These are phyloP conservation scores for Sporothrix inflata DNA, from an alignment of 2,329 filamentous ascomycete genomes.

Conservation along the genomic window DNA sequence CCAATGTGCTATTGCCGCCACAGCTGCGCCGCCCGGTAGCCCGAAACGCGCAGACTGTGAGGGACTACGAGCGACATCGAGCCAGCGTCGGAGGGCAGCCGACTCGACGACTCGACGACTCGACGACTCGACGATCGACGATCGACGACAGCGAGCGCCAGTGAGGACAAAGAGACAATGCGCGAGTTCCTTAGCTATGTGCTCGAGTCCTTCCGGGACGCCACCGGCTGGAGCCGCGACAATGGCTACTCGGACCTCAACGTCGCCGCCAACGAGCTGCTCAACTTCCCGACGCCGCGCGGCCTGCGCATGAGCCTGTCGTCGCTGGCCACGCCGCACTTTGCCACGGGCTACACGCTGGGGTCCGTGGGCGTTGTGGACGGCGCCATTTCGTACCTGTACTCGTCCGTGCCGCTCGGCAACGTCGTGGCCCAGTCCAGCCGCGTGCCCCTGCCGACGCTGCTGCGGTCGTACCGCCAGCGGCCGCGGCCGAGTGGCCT, in stretches of 20 bases:
- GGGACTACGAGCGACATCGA: not conserved
- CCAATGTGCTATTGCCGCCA: conserved; percentile 19
- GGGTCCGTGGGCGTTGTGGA: conserved; percentile 90
- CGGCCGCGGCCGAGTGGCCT: conserved; percentile 44
- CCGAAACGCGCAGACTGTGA: too few relatives aligned
- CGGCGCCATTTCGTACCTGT: conserved; percentile 95
- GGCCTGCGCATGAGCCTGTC: conserved; percentile 86
- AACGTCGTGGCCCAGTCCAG: conserved; percentile 70
- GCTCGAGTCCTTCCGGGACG: conserved; percentile 84
- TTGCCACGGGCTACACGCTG: conserved; percentile 91
- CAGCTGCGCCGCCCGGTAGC: conserved; percentile 15
- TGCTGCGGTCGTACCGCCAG: conserved; percentile 82
- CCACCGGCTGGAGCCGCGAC: conserved; percentile 86
- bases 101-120: not conserved
- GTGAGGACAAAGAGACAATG: too few relatives aligned
- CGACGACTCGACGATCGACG: not conserved
- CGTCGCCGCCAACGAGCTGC: conserved; percentile 78
- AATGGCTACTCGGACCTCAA: conserved; percentile 90
- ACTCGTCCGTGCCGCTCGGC: conserved; percentile 79
- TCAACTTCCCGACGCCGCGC: conserved; percentile 85
- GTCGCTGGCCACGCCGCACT: conserved; percentile 88
- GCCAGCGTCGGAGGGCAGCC: not conserved
- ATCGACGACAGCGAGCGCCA: not conserved
- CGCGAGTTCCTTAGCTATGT: conserved; percentile 98
- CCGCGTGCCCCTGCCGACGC: conserved; percentile 72